A percentile compares a stretch with the other conserved stretches of the same genome.
These are phyloP conservation scores for Middelhovenomyces tepae DNA, from an alignment of 805 yeast species.

Conservation along the genomic window DNA sequence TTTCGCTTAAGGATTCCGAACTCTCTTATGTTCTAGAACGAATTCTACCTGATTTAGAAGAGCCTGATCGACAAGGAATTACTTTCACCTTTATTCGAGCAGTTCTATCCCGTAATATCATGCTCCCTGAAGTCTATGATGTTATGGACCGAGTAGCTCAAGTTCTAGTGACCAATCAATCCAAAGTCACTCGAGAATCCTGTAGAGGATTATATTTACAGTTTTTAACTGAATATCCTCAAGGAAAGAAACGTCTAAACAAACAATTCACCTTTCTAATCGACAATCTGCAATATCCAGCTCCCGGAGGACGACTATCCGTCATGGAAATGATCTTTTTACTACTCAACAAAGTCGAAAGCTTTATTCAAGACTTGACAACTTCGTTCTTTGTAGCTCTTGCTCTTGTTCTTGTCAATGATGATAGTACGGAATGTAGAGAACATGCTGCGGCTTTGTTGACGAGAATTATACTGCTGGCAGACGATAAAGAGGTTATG, in stretches of 20 bases:
- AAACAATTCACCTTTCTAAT: slow-evolving; percentile 76
- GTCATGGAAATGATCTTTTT: slow-evolving; percentile 79
- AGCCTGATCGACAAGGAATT: slow-evolving; percentile 79
- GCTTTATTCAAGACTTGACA: slow-evolving; percentile 30
- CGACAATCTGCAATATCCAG: slow-evolving; percentile 72
- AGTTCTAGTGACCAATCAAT: slow-evolving; percentile 84
- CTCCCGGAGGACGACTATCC: slow-evolving; percentile 79
- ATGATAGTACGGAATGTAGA: slow-evolving; percentile 69
- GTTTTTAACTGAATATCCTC: slow-evolving; percentile 90
- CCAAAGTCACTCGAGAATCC: slow-evolving; percentile 72
- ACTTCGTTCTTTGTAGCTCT: slow-evolving; percentile 77
- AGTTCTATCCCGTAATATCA: slow-evolving; percentile 59
- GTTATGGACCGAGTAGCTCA: slow-evolving; percentile 71
- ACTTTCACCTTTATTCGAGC: slow-evolving; percentile 81
- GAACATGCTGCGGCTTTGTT: slow-evolving; percentile 70
- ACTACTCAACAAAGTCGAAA: slow-evolving; percentile 55
- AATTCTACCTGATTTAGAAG: slow-evolving; percentile 79
- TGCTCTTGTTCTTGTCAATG: slow-evolving; percentile 68
- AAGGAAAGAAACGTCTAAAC: slow-evolving; percentile 75
- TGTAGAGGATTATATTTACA: slow-evolving; percentile 76
- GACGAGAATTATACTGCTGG: slow-evolving; percentile 42
- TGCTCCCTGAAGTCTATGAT: slow-evolving; percentile 86
- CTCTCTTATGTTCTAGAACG: slow-evolving; percentile 63
- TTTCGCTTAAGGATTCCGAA: slow-evolving; percentile 60
- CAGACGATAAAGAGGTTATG: slow-evolving; percentile 31